Conservation (phyloP, 306 rosid genomes). For the Erythrophleum fordii region DNA sequence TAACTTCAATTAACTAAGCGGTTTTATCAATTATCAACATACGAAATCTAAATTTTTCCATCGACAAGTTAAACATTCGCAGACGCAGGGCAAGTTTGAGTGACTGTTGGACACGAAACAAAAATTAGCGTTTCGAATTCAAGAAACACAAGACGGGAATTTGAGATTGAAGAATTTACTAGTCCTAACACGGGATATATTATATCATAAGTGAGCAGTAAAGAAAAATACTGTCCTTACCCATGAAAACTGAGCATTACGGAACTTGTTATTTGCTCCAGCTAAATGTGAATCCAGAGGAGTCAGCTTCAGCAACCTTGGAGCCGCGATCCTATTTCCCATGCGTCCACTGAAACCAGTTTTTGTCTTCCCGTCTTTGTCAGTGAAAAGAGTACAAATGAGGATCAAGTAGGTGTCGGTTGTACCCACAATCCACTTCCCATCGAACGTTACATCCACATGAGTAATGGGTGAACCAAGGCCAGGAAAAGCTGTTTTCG, state of each 20-base stretch:
- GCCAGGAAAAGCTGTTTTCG: slow-evolving; percentile 95
- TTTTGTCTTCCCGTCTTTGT: slow-evolving; percentile 84
- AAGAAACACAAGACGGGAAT: background rate
- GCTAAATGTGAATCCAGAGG: slow-evolving; percentile 96
- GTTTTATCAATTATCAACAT: background rate
- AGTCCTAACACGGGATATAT: background rate
- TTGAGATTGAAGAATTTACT: background rate
- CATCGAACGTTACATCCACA: slow-evolving; percentile 94
- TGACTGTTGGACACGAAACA: background rate
- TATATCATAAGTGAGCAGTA: background rate
- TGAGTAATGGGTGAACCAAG: slow-evolving; percentile 95
- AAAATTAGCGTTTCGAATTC: background rate
- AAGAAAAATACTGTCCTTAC: slow-evolving; percentile 47
- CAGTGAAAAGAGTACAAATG: slow-evolving; percentile 80
- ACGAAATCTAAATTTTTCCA: background rate
- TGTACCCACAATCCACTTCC: slow-evolving; percentile 96
- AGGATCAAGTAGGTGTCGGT: slow-evolving; percentile 81
- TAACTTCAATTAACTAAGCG: background rate
- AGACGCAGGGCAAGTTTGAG: background rate
- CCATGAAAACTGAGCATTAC: slow-evolving; percentile 97
- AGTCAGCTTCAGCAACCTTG: slow-evolving; percentile 87
- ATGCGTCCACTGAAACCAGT: slow-evolving; percentile 90
- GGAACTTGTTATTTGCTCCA: slow-evolving; percentile 82
- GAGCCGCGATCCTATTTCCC: slow-evolving; percentile 96
- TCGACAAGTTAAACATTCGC: background rate